Evolutionary conservation across 257 asterid species (phyloP).

Genomic region (Primulina eburnea): DNA sequence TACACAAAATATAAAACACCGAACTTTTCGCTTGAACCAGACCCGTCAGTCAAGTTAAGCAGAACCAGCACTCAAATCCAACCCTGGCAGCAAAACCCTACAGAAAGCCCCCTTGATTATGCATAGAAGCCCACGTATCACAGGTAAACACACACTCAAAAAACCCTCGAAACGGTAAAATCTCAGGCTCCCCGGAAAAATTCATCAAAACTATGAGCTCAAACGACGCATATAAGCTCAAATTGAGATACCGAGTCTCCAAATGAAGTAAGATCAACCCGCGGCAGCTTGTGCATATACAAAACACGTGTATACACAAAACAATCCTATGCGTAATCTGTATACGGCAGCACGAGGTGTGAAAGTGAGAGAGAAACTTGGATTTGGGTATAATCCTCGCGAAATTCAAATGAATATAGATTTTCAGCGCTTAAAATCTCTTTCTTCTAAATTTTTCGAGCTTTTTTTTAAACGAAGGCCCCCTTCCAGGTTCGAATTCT

Average conservation of each 20-base stretch:
- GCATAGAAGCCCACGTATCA: slow-evolving; percentile 15
- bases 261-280: slow-evolving; percentile 31
- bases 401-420: slow-evolving; percentile 22
- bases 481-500: slow-evolving; percentile 23
- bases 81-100: slow-evolving; percentile 18
- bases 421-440: slow-evolving; percentile 31
- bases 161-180: slow-evolving; percentile 10
- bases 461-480: slow-evolving; percentile 28
- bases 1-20: slow-evolving; percentile 16
- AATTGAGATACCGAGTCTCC: slow-evolving; percentile 22
- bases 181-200: slow-evolving; percentile 4
- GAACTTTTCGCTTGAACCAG: slow-evolving; percentile 35
- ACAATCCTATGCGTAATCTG: slow-evolving; percentile 21
- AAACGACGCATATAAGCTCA: not conserved
- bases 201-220: slow-evolving; percentile 19
- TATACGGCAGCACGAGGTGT: not conserved
- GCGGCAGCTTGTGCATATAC: slow-evolving; percentile 11
- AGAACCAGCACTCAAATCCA: slow-evolving; percentile 22
- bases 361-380: slow-evolving; percentile 16
- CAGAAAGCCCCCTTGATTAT: slow-evolving; percentile 31
- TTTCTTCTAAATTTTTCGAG: not conserved
- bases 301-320: slow-evolving; percentile 13
- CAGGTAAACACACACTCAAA: slow-evolving; percentile 16
- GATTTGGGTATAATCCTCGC: slow-evolving; percentile 12
- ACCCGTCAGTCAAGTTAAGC: slow-evolving; percentile 20